Base-by-base conservation (phyloP, 108 stramenopile genomes). In the Nitzschia sp. region DNA sequence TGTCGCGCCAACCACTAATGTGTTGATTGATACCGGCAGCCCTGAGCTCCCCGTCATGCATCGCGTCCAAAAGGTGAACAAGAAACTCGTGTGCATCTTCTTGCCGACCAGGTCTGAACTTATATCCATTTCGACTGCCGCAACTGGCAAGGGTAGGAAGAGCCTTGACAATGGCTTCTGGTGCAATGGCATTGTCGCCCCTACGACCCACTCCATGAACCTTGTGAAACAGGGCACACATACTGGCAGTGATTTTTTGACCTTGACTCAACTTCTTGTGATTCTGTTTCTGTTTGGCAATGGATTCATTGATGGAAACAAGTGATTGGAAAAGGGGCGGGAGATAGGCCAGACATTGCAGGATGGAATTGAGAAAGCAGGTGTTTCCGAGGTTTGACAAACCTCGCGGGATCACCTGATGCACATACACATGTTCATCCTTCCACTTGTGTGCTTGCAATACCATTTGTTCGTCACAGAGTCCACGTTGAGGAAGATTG, bases 61-160 rank as follows among this genome's bases (percentile, higher is more conserved):
- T 85, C 20, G 86, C 86, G 75, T 96, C 93, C 20, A 99, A 80
- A 0, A 99, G 80, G 66, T 95, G 87, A 10, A 97, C 94, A 24
- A 98, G 78, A 64, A 97, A 95, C 73, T 99, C 98, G 76, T 99
- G 98, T 7, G 96, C 94, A 78, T 99, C 98, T 75, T 99, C 96
- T 80, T 99, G 96, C 40, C 96, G 70, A 10, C 94, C 95, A 15
- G 82, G 86, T 53, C 95, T 83, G 69, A 98, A 97, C 56, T 91
- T 87, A 62, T 86, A 84, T 3, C 87, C 84, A 54, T 76, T 80
- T 42, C 78, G 68, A 48, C 76, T 79, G 7, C 82, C 83, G 29
- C 67, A 57, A 44, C 57, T 66, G 42, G 77, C 81, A 48, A 94
- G 76, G 39, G 58, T 65, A 15, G 84, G 80, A 14, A 98, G 70